A percentile compares a stretch with the other conserved stretches of the same genome.
These are phyloP conservation scores for Apium graveolens DNA, from an alignment of 129 eudicot genomes.

Conservation along the genomic window DNA sequence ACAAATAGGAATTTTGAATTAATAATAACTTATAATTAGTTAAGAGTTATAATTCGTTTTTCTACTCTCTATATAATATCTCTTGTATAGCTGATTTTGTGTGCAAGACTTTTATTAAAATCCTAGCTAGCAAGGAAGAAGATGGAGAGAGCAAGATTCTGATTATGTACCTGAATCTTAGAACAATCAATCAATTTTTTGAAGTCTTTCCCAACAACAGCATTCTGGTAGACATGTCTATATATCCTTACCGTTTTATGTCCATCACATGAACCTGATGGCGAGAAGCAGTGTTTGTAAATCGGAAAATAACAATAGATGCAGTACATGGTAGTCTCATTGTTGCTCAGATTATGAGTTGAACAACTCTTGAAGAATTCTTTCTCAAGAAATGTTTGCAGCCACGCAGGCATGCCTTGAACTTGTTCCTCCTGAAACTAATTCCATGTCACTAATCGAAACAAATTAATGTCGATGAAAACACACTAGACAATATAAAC, in stretches of 20 bases:
- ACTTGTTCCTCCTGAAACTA: slow-evolving; percentile 5
- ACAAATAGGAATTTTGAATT: too few species aligned
- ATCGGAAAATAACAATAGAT: slow-evolving; percentile 37
- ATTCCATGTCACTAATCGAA: not conserved
- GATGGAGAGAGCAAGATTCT: too few species aligned
- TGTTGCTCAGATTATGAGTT: slow-evolving; percentile 21
- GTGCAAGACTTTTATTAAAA: too few species aligned
- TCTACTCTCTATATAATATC: too few species aligned
- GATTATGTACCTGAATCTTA: not conserved
- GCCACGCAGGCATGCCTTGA: slow-evolving; percentile 19
- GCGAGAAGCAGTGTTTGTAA: slow-evolving; percentile 37
- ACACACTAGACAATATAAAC: not conserved
- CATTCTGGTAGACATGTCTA: slow-evolving; percentile 51
- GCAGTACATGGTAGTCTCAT: slow-evolving; percentile 45
- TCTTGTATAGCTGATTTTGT: too few species aligned
- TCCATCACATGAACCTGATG: slow-evolving; percentile 25
- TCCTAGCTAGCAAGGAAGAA: too few species aligned
- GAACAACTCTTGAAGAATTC: slow-evolving; percentile 38
- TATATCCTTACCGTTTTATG: slow-evolving; percentile 45
- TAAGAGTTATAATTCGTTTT: too few species aligned
- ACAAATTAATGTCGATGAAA: not conserved
- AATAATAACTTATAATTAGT: too few species aligned
- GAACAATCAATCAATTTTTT: slow-evolving; percentile 28
- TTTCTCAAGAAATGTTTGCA: slow-evolving; percentile 18
- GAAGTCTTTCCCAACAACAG: slow-evolving; percentile 40